Evolutionary conservation across 148 eudicot genomes (phyloP).

Genomic region (Rheum nobile): DNA sequence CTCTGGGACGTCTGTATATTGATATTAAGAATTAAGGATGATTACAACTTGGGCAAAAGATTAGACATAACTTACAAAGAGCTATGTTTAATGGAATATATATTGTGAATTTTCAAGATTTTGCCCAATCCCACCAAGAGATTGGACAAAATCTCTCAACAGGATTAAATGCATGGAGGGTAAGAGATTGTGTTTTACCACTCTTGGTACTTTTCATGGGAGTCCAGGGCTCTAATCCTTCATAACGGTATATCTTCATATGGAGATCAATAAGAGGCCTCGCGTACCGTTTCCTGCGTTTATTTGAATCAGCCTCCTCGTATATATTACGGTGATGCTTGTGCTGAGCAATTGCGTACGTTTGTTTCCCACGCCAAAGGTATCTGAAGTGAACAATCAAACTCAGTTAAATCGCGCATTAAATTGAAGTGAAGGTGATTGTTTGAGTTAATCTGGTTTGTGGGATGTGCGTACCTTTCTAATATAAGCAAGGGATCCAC

Average conservation of each 20-base stretch:
- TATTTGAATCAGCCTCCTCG: slow-evolving; percentile 98
- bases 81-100: neutral
- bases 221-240: slow-evolving; percentile 88
- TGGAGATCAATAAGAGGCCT: slow-evolving; percentile 93
- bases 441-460: neutral
- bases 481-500: slow-evolving; percentile 89
- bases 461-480: slow-evolving; percentile 53
- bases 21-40: too few relatives aligned
- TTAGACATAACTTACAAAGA: neutral
- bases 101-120: too few relatives aligned
- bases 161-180: neutral
- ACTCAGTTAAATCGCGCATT: neutral
- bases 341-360: slow-evolving; percentile 93
- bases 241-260: slow-evolving; percentile 81
- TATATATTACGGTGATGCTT: slow-evolving; percentile 80
- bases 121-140: neutral
- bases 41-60: neutral
- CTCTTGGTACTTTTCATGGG: slow-evolving; percentile 54
- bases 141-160: neutral
- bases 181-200: slow-evolving; percentile 37
- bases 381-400: slow-evolving; percentile 40
- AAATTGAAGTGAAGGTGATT: neutral
- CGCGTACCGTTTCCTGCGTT: slow-evolving; percentile 94
- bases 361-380: slow-evolving; percentile 91
- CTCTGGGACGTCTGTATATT: slow-evolving; percentile 87